Base-by-base conservation (phyloP, 768 basidiomycete species). In the Leucocoprinus sp. region DNA sequence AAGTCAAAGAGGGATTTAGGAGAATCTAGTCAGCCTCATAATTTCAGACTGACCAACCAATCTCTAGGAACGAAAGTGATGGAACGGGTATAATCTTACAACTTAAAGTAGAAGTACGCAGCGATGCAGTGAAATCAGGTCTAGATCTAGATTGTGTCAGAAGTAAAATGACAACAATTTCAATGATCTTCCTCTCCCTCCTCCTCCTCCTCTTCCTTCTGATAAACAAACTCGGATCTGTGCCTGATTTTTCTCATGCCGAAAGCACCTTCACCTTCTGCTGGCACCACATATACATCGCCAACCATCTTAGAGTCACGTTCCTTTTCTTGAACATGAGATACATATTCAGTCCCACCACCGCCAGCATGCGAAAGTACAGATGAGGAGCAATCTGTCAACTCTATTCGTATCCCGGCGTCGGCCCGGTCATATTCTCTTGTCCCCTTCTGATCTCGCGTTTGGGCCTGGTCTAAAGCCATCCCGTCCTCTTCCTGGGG, bases 231-330 rank as follows among this genome's bases (percentile, higher is more conserved):
- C 24, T 48, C 46, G 21, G 42, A 22, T 19, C 24, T 35, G 18
- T 39, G 40, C 14, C 15, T 34, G 3, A 42, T 40, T 12, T 33
- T 45, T 29, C 45, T 42, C 12, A 28, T 27, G 5, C 41, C 44
- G 18, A 24, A 26, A 23, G 51, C 48, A 3, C 48, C 52, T 17
- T 57, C 54, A 11, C 63, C 64, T 60, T 60, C 60, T 43, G 64
- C 64, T 39, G 54, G 61, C 17, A 56, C 57, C 5, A 45, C 41
- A 2, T 56, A 56, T 48, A 45, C 55, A 39, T 61, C 60, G 24
- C 52, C 57, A 42, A 63, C 62, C 37, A 78, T 78, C 0, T 79
- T 75, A 42, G 74, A 76, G 47, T 80, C 79, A 21, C 72, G 78
- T 49, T 76, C 80, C 53, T 72, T 71, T 11, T 61, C 64, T 27